phyloP scores from a whole-genome alignment of 192 early-diverging fungal species.

The Entomortierella lignicola region DNA sequence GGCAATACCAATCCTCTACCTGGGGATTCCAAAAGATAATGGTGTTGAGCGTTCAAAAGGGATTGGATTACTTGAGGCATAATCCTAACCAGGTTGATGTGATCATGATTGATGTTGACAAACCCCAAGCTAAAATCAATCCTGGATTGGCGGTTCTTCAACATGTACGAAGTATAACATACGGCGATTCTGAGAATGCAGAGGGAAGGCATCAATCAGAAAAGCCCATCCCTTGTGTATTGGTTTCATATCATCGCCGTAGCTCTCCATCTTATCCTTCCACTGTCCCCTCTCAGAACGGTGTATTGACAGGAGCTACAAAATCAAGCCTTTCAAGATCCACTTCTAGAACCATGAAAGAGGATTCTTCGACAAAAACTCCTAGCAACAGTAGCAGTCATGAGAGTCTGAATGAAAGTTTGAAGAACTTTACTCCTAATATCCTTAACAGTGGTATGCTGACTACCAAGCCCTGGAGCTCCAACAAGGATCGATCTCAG shows the following conservation, averaged over 20 bases:
- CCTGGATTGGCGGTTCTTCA: conserved; percentile 35
- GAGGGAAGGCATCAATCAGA: neutral
- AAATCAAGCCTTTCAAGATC: conserved; percentile 7
- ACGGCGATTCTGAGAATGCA: conserved; percentile 3
- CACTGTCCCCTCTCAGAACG: neutral
- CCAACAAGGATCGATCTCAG: neutral
- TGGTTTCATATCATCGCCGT: conserved; percentile 45
- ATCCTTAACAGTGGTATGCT: conserved; percentile 53
- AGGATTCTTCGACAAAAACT: neutral
- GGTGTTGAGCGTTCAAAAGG: conserved; percentile 42
- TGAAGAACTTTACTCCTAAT: conserved; percentile 23
- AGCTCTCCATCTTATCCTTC: neutral
- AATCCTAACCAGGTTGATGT: conserved; percentile 36
- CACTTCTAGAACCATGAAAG: neutral
- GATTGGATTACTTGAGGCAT: conserved; percentile 28
- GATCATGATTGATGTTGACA: conserved; percentile 52
- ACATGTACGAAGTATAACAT: conserved; percentile 27
- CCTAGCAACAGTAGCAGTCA: conserved; percentile 12
- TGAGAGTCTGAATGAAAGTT: conserved; percentile 22
- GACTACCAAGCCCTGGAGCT: conserved; percentile 13
- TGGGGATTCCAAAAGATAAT: conserved; percentile 44
- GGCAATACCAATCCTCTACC: conserved; percentile 44
- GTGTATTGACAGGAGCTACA: neutral
- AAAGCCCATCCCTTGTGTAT: conserved; percentile 36
- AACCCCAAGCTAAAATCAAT: conserved; percentile 38